Evolutionary conservation across 1,284 basidiomycete species (phyloP).

Genomic region (Apiotrichum veenhuisii): DNA sequence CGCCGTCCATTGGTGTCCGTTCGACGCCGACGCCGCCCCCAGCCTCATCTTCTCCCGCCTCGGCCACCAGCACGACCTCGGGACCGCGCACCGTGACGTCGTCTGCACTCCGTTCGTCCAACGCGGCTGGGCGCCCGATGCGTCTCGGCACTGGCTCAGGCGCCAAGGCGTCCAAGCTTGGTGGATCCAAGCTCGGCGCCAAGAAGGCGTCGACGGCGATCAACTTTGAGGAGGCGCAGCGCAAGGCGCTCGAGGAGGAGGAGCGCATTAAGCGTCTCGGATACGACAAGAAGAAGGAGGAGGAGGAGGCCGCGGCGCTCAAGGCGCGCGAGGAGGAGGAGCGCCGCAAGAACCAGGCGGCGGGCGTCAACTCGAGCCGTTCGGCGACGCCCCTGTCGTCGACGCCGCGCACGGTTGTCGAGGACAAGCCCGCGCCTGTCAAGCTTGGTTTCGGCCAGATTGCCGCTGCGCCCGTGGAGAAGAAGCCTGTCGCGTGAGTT

Average conservation of each 20-base stretch:
- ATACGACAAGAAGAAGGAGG: slow-evolving; percentile 77
- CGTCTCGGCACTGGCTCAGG: slow-evolving; percentile 28
- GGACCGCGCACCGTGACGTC: slow-evolving; percentile 51
- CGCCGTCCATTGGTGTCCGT: slow-evolving; percentile 41
- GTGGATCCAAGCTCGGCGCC: slow-evolving; percentile 62
- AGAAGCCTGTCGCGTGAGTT: slow-evolving; percentile 52
- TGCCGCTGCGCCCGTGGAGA: slow-evolving; percentile 47
- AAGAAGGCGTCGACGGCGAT: slow-evolving; percentile 71
- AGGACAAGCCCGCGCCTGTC: slow-evolving; percentile 39
- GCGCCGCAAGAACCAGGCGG: slow-evolving; percentile 54
- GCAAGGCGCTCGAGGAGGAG: slow-evolving; percentile 80
- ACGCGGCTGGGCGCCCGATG: slow-evolving; percentile 55
- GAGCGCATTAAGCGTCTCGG: slow-evolving; percentile 80
- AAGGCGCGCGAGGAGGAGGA: slow-evolving; percentile 57
- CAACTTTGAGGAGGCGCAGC: slow-evolving; percentile 87
- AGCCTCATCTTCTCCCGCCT: slow-evolving; percentile 9
- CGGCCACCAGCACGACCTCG: not conserved
- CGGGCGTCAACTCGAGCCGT: slow-evolving; percentile 27
- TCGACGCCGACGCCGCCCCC: slow-evolving; percentile 19
- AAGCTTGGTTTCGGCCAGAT: slow-evolving; percentile 79
- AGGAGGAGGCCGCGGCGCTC: slow-evolving; percentile 54
- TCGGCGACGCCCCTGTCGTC: slow-evolving; percentile 14
- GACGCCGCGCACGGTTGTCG: slow-evolving; percentile 30
- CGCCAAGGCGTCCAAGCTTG: slow-evolving; percentile 54
- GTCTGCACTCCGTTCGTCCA: slow-evolving; percentile 46